Evolutionary conservation across 140 eudicot species (phyloP).

Genomic region (Bidens hawaiensis): DNA sequence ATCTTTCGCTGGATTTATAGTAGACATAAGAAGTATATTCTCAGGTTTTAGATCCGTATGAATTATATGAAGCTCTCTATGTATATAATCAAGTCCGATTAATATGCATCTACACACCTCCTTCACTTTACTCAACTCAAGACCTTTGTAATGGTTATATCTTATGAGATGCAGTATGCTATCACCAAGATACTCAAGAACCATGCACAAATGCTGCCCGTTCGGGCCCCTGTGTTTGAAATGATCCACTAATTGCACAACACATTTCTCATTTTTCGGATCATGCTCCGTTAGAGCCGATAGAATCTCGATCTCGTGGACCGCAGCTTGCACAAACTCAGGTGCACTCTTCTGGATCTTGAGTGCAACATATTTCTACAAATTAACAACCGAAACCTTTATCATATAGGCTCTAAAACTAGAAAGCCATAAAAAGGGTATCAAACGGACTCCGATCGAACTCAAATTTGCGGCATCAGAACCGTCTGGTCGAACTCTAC

Average conservation of each 20-base stretch:
- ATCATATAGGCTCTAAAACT: too few relatives aligned
- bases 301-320: constrained; percentile 87
- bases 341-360: constrained; percentile 99
- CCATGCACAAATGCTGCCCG: constrained; percentile 97
- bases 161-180: constrained; percentile 71
- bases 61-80: constrained; percentile 62
- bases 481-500: too few relatives aligned
- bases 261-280: constrained; percentile 53
- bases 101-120: constrained; percentile 87
- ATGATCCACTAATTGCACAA: constrained; percentile 80
- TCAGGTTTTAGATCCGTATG: constrained; percentile 97
- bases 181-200: constrained; percentile 95
- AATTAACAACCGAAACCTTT: constrained; percentile 20
- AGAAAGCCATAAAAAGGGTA: too few relatives aligned
- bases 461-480: too few relatives aligned
- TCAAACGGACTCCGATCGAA: too few relatives aligned
- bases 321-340: constrained; percentile 88
- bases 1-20: constrained; percentile 85
- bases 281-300: constrained; percentile 75
- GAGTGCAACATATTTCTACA: constrained; percentile 75
- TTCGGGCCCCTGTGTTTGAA: constrained; percentile 95
- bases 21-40: constrained; percentile 77
- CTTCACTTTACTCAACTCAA: constrained; percentile 63
- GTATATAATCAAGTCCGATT: constrained; percentile 82
- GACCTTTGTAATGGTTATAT: constrained; percentile 88